A percentile compares a stretch with the other conserved stretches of the same genome.
These are phyloP conservation scores for Pythium aquatile DNA, from an alignment of 352 stramenopile species.

Conservation along the genomic window DNA sequence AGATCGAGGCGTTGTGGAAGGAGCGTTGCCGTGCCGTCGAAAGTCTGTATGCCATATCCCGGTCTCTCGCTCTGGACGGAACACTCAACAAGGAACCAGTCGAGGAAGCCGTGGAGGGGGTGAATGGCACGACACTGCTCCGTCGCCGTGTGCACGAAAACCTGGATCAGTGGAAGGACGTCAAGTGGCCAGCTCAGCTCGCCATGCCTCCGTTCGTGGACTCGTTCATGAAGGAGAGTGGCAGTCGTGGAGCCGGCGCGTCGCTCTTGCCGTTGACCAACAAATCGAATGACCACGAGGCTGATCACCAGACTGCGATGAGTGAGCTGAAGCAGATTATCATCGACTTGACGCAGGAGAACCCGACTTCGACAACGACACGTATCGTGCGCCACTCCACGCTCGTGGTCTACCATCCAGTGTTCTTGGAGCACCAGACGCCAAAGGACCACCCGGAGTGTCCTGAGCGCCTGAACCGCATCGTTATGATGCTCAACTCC, in stretches of 20 bases:
- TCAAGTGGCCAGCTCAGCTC: slow-evolving; percentile 61
- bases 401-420: slow-evolving; percentile 77
- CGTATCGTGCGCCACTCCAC: slow-evolving; percentile 35
- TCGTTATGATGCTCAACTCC: slow-evolving; percentile 63
- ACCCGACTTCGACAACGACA: slow-evolving; percentile 25
- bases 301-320: slow-evolving; percentile 40
- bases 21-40: slow-evolving; percentile 74
- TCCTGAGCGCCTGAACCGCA: slow-evolving; percentile 72
- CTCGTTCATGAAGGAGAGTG: slow-evolving; percentile 20
- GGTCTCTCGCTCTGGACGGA: slow-evolving; percentile 36
- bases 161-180: slow-evolving; percentile 55
- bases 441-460: slow-evolving; percentile 82
- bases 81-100: not conserved
- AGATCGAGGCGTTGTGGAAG: slow-evolving; percentile 82
- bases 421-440: slow-evolving; percentile 84
- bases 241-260: not conserved
- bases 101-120: not conserved
- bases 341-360: slow-evolving; percentile 72
- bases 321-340: slow-evolving; percentile 78
- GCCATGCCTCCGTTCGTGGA: slow-evolving; percentile 28
- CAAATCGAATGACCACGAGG: slow-evolving; percentile 15
- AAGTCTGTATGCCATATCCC: slow-evolving; percentile 70
- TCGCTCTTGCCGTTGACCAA: not conserved
- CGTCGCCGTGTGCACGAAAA: slow-evolving; percentile 22
- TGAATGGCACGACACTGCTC: slow-evolving; percentile 10